Evolutionary conservation across 108 stramenopile species (phyloP), one percentile per base, ranked within the genome.

Genomic region (Nitzschia sp.): DNA sequence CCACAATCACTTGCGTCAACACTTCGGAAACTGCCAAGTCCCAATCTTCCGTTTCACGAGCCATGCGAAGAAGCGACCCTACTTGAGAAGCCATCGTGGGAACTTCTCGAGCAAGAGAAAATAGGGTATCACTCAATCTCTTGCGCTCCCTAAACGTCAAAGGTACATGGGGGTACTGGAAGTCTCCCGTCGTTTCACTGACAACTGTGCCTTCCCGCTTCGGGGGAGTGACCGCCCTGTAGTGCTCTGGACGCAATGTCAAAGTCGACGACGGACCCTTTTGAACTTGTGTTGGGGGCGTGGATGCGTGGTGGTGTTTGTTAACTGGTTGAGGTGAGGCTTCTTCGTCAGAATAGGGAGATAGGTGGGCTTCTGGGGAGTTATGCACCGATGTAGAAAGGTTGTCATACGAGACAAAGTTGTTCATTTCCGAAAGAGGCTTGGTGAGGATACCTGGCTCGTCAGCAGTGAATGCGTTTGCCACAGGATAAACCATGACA

Each of bases 11-110:
- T 65, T 92, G 91, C 2, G 91, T 89, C 53, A 86, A 76, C 17
- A 89, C 64, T 69, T 92, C 86, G 7, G 88, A 80, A n/a, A 89
- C 86, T 6, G 83, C 86, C 54, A 80, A 69, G 71, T 92, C 91
- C 91, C 91, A 92, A 40, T 74, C 63, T 53, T 86, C 79, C 24
- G 65, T 74, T 48, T 83, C 80, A 10, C 91, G 79, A 21, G 88
- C 91, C 52, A 75, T 69, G 12, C 83, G 68, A 22, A 92, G 68
- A 3, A 81, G 43, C 8, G 78, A 51, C 2, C 83, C 86, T 56
- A 85, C 85, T 6, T 83, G 81, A 39, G 76, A 81, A 7, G 83
- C 83, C 14, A 88, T 78, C 0, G 55, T 61, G 0, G 86, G 87
- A 51, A 90, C 71, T 46, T 80, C 71, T 20, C 69, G 63, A 6